A percentile compares a stretch with the other conserved stretches of the same genome.
phyloP scores from a whole-genome alignment of 805 yeast genomes.

The Kodamaea kaohsiungensis region DNA sequence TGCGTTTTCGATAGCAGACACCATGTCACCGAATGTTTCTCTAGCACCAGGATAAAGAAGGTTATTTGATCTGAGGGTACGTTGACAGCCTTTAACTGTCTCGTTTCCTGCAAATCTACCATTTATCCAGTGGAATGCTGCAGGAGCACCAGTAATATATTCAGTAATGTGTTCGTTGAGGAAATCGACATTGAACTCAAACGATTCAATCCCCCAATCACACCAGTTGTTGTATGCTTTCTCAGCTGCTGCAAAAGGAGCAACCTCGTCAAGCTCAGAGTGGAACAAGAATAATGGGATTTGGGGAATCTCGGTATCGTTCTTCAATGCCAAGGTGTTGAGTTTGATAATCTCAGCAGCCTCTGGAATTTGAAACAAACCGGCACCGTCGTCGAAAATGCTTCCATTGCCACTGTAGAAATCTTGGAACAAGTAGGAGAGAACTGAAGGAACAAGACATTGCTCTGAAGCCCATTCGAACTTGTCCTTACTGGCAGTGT shows the following conservation, averaged over 20 bases:
- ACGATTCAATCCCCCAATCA: conserved; percentile 11
- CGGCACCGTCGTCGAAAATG: conserved; percentile 14
- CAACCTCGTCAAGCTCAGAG: conserved; percentile 12
- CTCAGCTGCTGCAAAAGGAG: conserved; percentile 11
- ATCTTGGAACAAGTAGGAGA: not conserved
- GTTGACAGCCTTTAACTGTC: conserved; percentile 19
- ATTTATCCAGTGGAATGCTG: conserved; percentile 21
- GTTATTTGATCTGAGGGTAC: conserved; percentile 44
- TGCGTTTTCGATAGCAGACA: not conserved
- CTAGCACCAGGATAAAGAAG: conserved; percentile 45
- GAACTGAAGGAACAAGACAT: conserved; percentile 5
- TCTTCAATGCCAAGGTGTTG: not conserved
- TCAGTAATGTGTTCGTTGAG: conserved; percentile 26
- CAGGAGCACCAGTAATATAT: conserved; percentile 12
- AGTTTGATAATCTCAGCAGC: not conserved
- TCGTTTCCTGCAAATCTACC: conserved; percentile 16
- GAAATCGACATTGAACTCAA: conserved; percentile 28
- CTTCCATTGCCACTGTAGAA: conserved; percentile 14
- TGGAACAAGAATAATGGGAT: conserved; percentile 16
- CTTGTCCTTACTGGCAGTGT: not conserved
- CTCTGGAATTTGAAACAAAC: not conserved
- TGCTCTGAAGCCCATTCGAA: conserved; percentile 2
- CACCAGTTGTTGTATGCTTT: conserved; percentile 30
- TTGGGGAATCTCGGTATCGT: not conserved
- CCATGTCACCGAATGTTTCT: not conserved